Base-by-base conservation (phyloP, 1,139 yeast species). In the Meyerozyma smithsonii region DNA sequence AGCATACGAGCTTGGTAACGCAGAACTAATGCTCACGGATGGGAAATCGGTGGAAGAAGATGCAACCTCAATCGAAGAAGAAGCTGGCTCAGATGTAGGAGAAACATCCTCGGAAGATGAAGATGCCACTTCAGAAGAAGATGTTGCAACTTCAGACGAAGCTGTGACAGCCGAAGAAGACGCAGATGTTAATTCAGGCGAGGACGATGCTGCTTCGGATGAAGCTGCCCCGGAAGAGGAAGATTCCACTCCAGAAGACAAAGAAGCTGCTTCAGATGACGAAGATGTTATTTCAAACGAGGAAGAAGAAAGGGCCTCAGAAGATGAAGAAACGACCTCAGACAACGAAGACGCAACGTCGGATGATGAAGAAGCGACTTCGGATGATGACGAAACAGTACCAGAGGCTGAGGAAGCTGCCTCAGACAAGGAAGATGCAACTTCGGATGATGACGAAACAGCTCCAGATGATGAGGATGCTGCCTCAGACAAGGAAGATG, bases 211-310 rank as follows among this genome's bases (percentile, higher is more conserved):
- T 4, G 15, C 17, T 11, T n/a, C 32, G 4, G 17, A 28, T 4
- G 32, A 28, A 4, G 32, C 8, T 7, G 3, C 32, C 8, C 4
- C 32, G 17, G 32, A n/a, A 12, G 34, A 30, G 4, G 34, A 18
- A 17, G 41, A 14, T 18, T 24, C 20, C 6, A 23, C 15, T 5
- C 6, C 33, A 12, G 37, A 11, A 16, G 44, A 16, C 14, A 40
- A 38, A 14, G 42, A 12, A 8, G 44, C 20, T 5, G 37, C 37
- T 24, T 28, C 38, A 25, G 36, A 32, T 21, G 30, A n/a, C 10
- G 36, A 17, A 7, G 40, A 36, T n/a, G 41, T 15, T 14, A 39
- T 23, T 8, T 10, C 12, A 12, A 24, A 8, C 10, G 14, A 15
- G 5, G 21, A 8, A 36, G n/a, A 8, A 10, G 35, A n/a, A n/a